Conservation (phyloP, 1,284 basidiomycete genomes). For the Pseudozyma hubeiensis region DNA sequence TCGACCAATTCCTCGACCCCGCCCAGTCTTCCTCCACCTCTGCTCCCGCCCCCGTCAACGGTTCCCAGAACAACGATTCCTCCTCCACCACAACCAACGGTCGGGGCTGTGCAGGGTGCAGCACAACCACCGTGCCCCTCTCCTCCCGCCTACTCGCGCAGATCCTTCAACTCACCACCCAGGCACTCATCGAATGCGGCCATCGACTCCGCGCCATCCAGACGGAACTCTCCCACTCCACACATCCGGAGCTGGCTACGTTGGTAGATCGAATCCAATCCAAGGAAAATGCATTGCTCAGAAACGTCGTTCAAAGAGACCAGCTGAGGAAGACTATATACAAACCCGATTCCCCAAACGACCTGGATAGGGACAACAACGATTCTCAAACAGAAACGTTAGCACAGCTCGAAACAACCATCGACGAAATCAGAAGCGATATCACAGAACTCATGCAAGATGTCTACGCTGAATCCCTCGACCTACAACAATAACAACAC, state of each 20-base stretch:
- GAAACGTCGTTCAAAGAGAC: slow-evolving; percentile 40
- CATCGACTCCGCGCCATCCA: slow-evolving; percentile 44
- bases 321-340: slow-evolving; percentile 29
- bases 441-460: slow-evolving; percentile 50
- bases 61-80: slow-evolving; percentile 16
- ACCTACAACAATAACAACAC: slow-evolving; percentile 19
- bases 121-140: slow-evolving; percentile 27
- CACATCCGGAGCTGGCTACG: slow-evolving; percentile 13
- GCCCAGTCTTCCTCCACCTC: neutral
- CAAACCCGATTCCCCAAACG: neutral
- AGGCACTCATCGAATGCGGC: slow-evolving; percentile 50
- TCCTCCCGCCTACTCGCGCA: slow-evolving; percentile 36
- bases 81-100: neutral
- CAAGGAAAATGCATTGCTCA: slow-evolving; percentile 40
- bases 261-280: slow-evolving; percentile 41
- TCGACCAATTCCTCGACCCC: slow-evolving; percentile 31
- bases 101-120: slow-evolving; percentile 28
- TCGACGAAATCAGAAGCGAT: slow-evolving; percentile 20
- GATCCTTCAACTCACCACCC: slow-evolving; percentile 53
- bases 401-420: slow-evolving; percentile 10
- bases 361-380: slow-evolving; percentile 5
- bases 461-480: slow-evolving; percentile 45
- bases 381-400: slow-evolving; percentile 8
- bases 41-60: slow-evolving; percentile 12
- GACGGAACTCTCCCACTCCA: slow-evolving; percentile 38